A percentile compares a stretch with the other conserved stretches of the same genome.
These are phyloP conservation scores for Cavenderia fasciculata DNA, from an alignment of 78 protist genomes.

Conservation along the genomic window DNA sequence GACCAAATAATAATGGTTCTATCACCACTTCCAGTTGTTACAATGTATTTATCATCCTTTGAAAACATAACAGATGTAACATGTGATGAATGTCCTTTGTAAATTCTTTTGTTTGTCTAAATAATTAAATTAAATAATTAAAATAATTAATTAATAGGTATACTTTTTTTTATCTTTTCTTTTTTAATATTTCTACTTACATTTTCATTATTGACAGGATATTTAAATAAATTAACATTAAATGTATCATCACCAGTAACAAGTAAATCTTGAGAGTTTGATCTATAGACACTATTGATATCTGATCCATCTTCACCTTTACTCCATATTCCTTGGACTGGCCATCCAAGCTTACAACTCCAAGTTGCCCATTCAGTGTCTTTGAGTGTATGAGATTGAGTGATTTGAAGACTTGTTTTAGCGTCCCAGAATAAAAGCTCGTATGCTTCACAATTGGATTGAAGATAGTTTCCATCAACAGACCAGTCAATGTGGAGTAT, in stretches of 20 bases:
- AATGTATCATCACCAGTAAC: slow-evolving; percentile 82
- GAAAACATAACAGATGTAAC: no score
- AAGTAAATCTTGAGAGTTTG: not conserved
- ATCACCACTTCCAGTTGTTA: no score
- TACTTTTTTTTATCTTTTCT: no score
- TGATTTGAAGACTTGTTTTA: not conserved
- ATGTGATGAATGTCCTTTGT: no score
- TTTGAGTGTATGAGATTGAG: not conserved
- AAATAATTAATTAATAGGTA: no score
- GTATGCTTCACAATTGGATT: slow-evolving; percentile 10
- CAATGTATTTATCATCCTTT: no score
- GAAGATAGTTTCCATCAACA: not conserved
- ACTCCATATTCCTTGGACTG: slow-evolving; percentile 53
- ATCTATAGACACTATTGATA: slow-evolving; percentile 1
- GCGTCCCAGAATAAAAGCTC: slow-evolving; percentile 4
- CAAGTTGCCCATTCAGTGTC: slow-evolving; percentile 33
- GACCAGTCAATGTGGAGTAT: not conserved
- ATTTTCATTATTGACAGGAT: no score
- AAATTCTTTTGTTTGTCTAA: no score
- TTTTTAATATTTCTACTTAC: no score
- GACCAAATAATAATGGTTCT: no score
- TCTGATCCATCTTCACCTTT: slow-evolving; percentile 24
- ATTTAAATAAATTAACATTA: slow-evolving; percentile 67
- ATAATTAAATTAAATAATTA: no score
- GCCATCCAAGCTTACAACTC: slow-evolving; percentile 52